Evolutionary conservation across 805 yeast genomes (phyloP).

Genomic region (Yamadazyma kitorensis): DNA sequence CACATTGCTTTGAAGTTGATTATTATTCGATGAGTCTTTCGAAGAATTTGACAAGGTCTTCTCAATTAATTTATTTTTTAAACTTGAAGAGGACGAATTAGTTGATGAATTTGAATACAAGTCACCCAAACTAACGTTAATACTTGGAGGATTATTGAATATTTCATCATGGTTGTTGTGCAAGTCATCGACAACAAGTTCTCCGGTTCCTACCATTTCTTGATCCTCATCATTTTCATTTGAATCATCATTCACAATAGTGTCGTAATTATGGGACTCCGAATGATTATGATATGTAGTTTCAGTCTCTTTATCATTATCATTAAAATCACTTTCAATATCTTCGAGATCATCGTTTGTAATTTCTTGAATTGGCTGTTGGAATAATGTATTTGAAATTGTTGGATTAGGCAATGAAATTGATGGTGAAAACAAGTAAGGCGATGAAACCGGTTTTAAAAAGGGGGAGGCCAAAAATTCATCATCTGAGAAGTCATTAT

Average conservation of each 20-base stretch:
- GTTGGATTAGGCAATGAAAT: conserved; percentile 13
- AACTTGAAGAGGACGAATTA: conserved; percentile 33
- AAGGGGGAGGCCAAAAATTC: conserved; percentile 32
- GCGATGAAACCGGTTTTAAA: conserved; percentile 15
- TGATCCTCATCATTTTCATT: no score
- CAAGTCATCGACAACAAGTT: conserved; percentile 2
- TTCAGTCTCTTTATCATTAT: conserved; percentile 9
- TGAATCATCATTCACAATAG: no score
- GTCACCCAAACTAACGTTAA: conserved; percentile 17
- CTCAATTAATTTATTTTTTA: conserved; percentile 25
- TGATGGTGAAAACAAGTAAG: conserved; percentile 15
- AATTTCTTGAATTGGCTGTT: conserved; percentile 29
- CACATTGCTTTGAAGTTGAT: conserved; percentile 6
- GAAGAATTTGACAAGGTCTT: conserved; percentile 34
- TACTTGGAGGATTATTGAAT: conserved; percentile 22
- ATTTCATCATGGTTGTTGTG: conserved; percentile 13
- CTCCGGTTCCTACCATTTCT: neutral
- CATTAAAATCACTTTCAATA: conserved; percentile 23
- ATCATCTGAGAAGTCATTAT: conserved; percentile 22
- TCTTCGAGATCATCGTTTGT: conserved; percentile 12
- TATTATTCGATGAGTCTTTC: conserved; percentile 21
- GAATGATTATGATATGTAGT: neutral
- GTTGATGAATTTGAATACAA: conserved; percentile 29
- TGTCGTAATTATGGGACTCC: neutral
- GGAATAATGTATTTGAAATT: conserved; percentile 21